Base-by-base conservation (phyloP, 805 yeast genomes). In the Candida schatavii region DNA sequence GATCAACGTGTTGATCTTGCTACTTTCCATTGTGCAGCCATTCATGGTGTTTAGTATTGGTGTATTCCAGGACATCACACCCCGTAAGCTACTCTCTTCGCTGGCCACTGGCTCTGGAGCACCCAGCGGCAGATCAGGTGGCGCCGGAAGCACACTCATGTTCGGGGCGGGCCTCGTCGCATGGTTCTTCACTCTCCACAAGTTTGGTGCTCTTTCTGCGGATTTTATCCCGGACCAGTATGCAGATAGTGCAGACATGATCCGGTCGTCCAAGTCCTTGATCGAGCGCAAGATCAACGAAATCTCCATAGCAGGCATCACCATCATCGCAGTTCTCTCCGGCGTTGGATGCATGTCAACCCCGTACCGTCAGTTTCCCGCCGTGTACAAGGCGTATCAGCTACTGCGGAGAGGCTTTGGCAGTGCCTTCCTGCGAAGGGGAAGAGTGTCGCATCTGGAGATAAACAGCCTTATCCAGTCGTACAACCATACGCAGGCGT, bases 301-400 rank as follows among this genome's bases (percentile, higher is more conserved):
- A 48, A 50, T 77, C 23, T 65, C 74, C 3, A 53, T 77, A 34
- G 60, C 73, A 21, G 83, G 83, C 0, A 70, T 77, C 23, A 62
- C 76, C n/a, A 66, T 73, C 39, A 63, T 77, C 40, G 76, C 80
- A 0, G 47, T 73, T 1, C 56, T 77, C 15, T 75, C 78, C 9
- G 82, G 82, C 2, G 65, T 77, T 33, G 82, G 81, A 1, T 71
- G 77, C 5, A 57, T 72, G 11, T 67, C 77, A 32, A 73, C 78
- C 0, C 70, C 78, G 6, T 67, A 57, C 46, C 54, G 57, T 22
- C 41, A 51, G 22, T 51, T 59, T 28, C 31, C 25, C 22, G 20
- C 23, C 6, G 26, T 14, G 38, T 29, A 29, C 21, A 41, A 26
- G 15, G 29, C 17, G 20, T 23, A 23, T 11, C 27, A 23, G 27